phyloP scores from a whole-genome alignment of 164 flowering plant species.

The Berberis thunbergii region DNA sequence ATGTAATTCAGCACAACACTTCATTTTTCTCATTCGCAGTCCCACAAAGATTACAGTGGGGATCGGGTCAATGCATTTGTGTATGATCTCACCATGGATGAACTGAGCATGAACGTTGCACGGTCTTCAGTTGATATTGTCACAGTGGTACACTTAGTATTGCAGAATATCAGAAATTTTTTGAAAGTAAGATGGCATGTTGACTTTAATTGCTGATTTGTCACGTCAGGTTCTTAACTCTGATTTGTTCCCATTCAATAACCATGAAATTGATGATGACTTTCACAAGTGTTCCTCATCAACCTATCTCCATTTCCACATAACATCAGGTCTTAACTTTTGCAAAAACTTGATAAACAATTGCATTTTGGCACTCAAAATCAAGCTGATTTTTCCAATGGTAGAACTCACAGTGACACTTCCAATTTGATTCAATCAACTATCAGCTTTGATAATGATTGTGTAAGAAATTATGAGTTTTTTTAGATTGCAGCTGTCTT shows the following conservation, averaged over 20 bases:
- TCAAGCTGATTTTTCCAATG: background rate
- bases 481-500: too few species aligned
- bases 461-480: too few species aligned
- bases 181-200: slow-evolving; percentile 48
- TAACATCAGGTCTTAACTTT: too few species aligned
- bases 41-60: slow-evolving; percentile 62
- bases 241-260: background rate
- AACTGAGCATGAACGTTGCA: slow-evolving; percentile 44
- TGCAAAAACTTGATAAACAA: too few species aligned
- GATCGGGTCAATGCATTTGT: slow-evolving; percentile 60
- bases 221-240: background rate
- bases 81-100: slow-evolving; percentile 77
- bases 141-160: slow-evolving; percentile 71
- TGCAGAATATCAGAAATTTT: slow-evolving; percentile 71
- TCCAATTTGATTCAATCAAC: too few species aligned
- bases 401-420: too few species aligned
- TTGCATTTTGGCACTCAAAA: background rate
- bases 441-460: too few species aligned
- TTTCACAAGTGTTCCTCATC: slow-evolving; percentile 15
- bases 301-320: too few species aligned
- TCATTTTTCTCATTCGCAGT: slow-evolving; percentile 32
- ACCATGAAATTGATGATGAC: slow-evolving; percentile 5
- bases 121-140: slow-evolving; percentile 86
- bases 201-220: slow-evolving; percentile 1
- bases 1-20: background rate